Percentiles rank a stretch among this genome's conserved stretches.
Evolutionary conservation across 345 rosid species (phyloP).

Genomic region (Corchorus olitorius): DNA sequence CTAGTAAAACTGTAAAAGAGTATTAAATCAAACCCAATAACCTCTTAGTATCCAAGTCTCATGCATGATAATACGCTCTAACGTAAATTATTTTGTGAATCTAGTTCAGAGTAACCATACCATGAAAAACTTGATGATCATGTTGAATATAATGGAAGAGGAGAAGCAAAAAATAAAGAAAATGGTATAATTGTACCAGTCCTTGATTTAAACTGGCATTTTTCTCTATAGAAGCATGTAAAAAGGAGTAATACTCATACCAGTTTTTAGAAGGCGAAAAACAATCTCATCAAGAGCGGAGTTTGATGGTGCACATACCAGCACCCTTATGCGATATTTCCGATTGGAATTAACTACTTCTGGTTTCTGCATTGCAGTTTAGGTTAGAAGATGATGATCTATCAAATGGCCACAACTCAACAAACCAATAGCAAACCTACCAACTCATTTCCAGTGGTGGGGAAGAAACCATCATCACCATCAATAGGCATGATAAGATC

Average conservation of each 20-base stretch:
- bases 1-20: background rate
- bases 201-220: background rate
- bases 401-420: conserved; percentile 7
- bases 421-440: conserved; percentile 40
- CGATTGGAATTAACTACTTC: conserved; percentile 77
- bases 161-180: background rate
- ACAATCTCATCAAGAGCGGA: conserved; percentile 99
- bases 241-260: conserved; percentile 40
- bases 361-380: conserved; percentile 62
- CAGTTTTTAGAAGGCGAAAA: conserved; percentile 72
- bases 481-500: conserved; percentile 79
- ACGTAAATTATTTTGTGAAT: background rate
- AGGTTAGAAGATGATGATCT: conserved; percentile 16
- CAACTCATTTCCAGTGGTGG: conserved; percentile 86
- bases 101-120: background rate
- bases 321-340: conserved; percentile 72
- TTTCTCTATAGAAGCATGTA: conserved; percentile 3
- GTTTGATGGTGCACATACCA: conserved; percentile 97
- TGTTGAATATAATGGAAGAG: background rate
- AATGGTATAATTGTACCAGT: background rate
- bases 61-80: background rate
- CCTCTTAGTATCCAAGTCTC: conserved; percentile 6
- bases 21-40: background rate
- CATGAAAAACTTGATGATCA: background rate
- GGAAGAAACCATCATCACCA: conserved; percentile 91